phyloP scores from a whole-genome alignment of 441 rosid species.

The Gossypium aridum region DNA sequence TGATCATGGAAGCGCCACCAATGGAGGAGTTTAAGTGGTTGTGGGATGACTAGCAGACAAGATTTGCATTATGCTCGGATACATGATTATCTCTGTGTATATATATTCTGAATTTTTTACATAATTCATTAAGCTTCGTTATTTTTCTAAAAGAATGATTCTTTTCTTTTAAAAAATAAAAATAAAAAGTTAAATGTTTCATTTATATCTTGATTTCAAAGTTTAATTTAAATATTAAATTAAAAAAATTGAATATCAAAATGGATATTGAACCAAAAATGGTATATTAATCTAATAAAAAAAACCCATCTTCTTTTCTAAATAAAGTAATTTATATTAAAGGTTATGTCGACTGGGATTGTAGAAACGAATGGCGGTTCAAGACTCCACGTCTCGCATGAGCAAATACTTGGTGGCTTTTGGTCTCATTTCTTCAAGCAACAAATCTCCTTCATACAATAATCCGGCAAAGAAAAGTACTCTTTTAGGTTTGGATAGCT shows the following conservation, averaged over 20 bases:
- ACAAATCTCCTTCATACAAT: not conserved
- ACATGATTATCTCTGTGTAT: not conserved
- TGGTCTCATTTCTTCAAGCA: not conserved
- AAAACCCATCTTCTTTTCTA: no score
- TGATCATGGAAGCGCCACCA: slow-evolving; percentile 28
- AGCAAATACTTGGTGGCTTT: not conserved
- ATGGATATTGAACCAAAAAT: no score
- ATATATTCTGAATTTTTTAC: not conserved
- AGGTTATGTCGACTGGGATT: not conserved
- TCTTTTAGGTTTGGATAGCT: not conserved
- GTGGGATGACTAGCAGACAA: not conserved
- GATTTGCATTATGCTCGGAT: not conserved
- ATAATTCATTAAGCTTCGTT: not conserved
- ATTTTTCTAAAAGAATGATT: not conserved
- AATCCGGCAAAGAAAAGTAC: not conserved
- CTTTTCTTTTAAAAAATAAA: not conserved
- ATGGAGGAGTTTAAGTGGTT: slow-evolving; percentile 23
- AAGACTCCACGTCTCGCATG: not conserved
- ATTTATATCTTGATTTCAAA: no score
- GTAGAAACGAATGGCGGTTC: not conserved
- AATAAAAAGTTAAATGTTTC: no score
- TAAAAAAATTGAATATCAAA: no score
- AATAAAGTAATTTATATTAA: no score
- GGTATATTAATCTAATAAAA: not conserved
- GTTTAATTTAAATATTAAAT: no score